Percentiles rank a stretch among this genome's conserved stretches.
Conservation (phyloP, 805 yeast species). For the Alloascoidea africana region DNA sequence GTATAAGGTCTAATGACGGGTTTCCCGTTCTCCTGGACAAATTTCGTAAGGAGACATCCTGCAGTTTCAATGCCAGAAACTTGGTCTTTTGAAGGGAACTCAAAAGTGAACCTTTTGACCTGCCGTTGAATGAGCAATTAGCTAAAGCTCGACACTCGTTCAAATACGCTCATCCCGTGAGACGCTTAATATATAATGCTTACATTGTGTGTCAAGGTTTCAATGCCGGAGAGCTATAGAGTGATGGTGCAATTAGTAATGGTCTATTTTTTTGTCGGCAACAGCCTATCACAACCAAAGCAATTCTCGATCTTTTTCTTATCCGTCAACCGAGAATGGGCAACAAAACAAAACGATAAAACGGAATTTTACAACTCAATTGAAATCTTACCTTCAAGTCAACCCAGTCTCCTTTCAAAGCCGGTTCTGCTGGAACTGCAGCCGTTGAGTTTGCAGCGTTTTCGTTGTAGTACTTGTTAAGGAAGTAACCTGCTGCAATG, state of each 20-base stretch:
- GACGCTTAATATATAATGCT: conserved; percentile 1
- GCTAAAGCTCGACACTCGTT: no score
- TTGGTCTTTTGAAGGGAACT: conserved; percentile 49
- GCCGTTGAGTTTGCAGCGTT: neutral
- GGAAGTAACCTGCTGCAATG: no score
- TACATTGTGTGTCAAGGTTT: conserved; percentile 15
- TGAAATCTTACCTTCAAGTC: no score
- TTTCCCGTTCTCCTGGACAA: conserved; percentile 57
- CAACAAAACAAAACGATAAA: no score
- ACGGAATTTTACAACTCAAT: no score
- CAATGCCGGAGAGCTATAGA: conserved; percentile 10
- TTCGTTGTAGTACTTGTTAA: neutral
- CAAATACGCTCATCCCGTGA: conserved; percentile 2
- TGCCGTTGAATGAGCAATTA: no score
- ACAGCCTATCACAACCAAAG: conserved; percentile 1
- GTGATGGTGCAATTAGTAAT: conserved; percentile 21
- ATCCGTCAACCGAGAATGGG: no score
- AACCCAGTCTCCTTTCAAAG: conserved; percentile 28
- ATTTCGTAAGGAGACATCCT: conserved; percentile 69
- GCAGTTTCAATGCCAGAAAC: conserved; percentile 70
- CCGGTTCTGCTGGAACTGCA: neutral
- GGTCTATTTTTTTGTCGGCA: conserved; percentile 6
- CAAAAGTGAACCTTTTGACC: conserved; percentile 59
- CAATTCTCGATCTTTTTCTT: no score
- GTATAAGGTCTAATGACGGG: conserved; percentile 76